Conservation (phyloP, 495 filamentous ascomycete genomes). For the Penicillium diatomitis region DNA sequence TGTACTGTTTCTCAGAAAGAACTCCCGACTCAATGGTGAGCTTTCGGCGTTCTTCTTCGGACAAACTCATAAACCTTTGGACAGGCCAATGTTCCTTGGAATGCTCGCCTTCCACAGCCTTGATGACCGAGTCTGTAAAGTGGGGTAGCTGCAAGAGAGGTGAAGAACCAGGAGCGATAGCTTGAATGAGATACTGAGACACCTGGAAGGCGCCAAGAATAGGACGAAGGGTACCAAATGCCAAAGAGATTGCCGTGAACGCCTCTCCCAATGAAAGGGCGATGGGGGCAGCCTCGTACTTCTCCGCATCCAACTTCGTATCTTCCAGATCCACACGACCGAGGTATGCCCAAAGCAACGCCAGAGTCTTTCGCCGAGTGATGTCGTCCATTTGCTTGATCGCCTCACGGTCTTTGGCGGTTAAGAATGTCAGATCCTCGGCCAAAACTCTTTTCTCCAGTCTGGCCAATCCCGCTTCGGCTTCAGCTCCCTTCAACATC, state of each 20-base stretch:
- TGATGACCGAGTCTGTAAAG: slow-evolving; percentile 67
- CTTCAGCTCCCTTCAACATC: slow-evolving; percentile 60
- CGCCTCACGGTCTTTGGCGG: slow-evolving; percentile 47
- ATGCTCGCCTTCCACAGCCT: slow-evolving; percentile 63
- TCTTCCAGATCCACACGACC: slow-evolving; percentile 75
- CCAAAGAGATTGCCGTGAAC: slow-evolving; percentile 78
- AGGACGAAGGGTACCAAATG: slow-evolving; percentile 74
- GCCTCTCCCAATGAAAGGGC: slow-evolving; percentile 75
- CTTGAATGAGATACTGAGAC: slow-evolving; percentile 83
- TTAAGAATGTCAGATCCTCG: slow-evolving; percentile 41
- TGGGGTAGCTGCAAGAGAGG: slow-evolving; percentile 89
- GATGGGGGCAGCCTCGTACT: slow-evolving; percentile 74
- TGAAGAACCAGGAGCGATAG: slow-evolving; percentile 68
- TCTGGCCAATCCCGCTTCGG: slow-evolving; percentile 66
- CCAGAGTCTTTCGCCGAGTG: slow-evolving; percentile 73
- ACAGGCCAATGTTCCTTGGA: slow-evolving; percentile 66
- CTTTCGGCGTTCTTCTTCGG: slow-evolving; percentile 62
- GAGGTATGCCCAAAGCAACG: slow-evolving; percentile 89
- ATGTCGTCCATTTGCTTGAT: slow-evolving; percentile 67
- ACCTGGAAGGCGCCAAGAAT: slow-evolving; percentile 74
- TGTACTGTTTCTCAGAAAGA: slow-evolving; percentile 67
- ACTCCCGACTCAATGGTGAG: slow-evolving; percentile 60
- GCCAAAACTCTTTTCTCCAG: slow-evolving; percentile 69
- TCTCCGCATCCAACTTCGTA: slow-evolving; percentile 53
- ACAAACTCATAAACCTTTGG: slow-evolving; percentile 77